These are phyloP conservation scores for Chimonanthus salicifolius DNA, from an alignment of 164 flowering plant genomes.

Conservation along the genomic window DNA sequence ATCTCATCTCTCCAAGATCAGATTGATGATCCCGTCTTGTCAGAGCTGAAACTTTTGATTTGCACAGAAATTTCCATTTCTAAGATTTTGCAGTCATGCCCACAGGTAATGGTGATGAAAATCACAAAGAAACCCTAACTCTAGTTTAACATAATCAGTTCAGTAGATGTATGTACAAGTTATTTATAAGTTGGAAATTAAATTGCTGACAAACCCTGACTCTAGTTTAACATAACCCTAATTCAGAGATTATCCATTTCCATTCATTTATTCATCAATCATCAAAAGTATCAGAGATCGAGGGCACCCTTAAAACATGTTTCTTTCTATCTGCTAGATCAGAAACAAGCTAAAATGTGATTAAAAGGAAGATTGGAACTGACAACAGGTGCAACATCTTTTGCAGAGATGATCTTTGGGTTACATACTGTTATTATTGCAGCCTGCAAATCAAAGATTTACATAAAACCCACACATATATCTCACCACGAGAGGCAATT, in stretches of 20 bases:
- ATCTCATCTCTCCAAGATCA: too few species aligned
- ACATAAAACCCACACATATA: background rate
- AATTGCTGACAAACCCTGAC: too few species aligned
- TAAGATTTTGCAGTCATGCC: background rate
- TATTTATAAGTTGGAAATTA: too few species aligned
- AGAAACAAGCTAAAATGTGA: too few species aligned
- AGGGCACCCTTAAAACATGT: too few species aligned
- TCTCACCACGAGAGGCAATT: background rate
- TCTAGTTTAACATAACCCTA: too few species aligned
- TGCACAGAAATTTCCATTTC: background rate
- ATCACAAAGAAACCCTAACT: background rate
- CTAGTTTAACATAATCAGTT: background rate
- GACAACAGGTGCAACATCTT: background rate
- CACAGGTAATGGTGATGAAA: background rate
- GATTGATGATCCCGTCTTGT: background rate
- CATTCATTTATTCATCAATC: background rate
- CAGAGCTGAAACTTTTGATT: background rate
- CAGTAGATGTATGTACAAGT: too few species aligned
- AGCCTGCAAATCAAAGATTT: slow-evolving; percentile 11
- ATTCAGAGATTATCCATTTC: background rate
- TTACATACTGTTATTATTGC: slow-evolving; percentile 17
- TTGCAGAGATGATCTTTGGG: background rate
- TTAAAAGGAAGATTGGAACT: background rate
- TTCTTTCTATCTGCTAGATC: too few species aligned
- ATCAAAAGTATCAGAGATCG: background rate